These are phyloP conservation scores for Echeveria elegans DNA, from an alignment of 164 flowering plant species.

Conservation along the genomic window DNA sequence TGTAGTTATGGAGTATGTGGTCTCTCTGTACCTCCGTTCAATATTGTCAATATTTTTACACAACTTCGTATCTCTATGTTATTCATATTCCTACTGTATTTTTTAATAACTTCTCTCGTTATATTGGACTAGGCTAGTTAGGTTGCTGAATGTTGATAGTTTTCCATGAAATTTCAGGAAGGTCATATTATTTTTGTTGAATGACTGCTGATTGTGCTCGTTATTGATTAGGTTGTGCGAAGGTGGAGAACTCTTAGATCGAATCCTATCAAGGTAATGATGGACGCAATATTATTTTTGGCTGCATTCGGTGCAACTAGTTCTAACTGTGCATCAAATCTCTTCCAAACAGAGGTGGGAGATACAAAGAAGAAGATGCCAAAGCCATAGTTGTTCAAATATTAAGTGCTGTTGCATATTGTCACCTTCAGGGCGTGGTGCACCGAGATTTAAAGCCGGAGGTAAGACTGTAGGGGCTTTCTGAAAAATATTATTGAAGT, in stretches of 20 bases:
- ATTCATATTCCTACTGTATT: neutral
- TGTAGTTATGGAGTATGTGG: constrained; percentile 70
- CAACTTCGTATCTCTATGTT: neutral
- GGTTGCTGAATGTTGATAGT: neutral
- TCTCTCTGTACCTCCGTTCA: constrained; percentile 12
- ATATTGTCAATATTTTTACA: neutral
- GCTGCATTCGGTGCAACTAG: neutral
- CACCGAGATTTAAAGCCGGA: constrained; percentile 94
- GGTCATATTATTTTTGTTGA: neutral
- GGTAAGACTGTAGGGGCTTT: constrained; percentile 28
- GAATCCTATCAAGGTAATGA: constrained; percentile 53
- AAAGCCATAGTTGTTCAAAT: constrained; percentile 60
- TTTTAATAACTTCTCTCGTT: neutral
- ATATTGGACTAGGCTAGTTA: neutral
- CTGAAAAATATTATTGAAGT: neutral
- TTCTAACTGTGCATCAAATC: neutral
- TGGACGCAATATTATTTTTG: neutral
- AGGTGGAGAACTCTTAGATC: constrained; percentile 71
- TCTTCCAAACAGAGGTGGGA: constrained; percentile 60
- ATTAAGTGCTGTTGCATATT: constrained; percentile 62
- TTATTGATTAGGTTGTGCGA: constrained; percentile 50
- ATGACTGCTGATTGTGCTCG: neutral
- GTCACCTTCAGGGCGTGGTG: constrained; percentile 89
- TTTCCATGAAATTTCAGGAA: neutral
- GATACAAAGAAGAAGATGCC: constrained; percentile 77